A percentile compares a stretch with the other conserved stretches of the same genome.
Conservation (phyloP, 2,329 filamentous ascomycete genomes). For the Claviceps arundinis region DNA sequence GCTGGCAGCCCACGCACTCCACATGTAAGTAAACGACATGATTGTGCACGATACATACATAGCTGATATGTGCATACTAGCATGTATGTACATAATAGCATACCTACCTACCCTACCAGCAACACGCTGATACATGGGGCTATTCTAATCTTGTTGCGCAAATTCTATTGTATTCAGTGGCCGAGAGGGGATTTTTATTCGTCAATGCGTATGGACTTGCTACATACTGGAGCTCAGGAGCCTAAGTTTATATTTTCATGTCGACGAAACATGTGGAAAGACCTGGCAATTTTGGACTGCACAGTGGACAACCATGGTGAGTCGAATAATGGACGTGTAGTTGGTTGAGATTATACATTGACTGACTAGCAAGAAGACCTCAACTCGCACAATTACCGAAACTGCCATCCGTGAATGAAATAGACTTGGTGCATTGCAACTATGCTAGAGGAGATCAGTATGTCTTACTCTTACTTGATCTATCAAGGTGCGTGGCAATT, state of each 20-base stretch:
- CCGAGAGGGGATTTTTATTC: too few species aligned
- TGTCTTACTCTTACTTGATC: too few species aligned
- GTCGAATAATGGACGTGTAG: not conserved
- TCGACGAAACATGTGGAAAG: not conserved
- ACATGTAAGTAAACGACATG: too few species aligned
- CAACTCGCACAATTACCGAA: not conserved
- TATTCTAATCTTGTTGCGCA: too few species aligned
- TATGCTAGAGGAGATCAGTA: not conserved
- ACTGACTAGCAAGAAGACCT: not conserved
- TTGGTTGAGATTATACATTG: not conserved
- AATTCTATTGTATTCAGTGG: too few species aligned
- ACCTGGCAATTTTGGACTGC: not conserved
- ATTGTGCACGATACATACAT: too few species aligned
- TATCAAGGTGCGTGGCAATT: too few species aligned
- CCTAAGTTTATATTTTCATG: not conserved
- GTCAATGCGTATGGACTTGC: not conserved
- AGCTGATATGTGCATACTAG: too few species aligned
- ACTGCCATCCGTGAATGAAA: not conserved
- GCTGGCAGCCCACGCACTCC: too few species aligned
- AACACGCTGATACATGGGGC: too few species aligned
- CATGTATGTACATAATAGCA: too few species aligned
- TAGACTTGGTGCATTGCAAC: not conserved
- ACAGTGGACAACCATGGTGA: not conserved
- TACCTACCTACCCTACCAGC: too few species aligned
- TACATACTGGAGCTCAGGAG: not conserved